phyloP scores from a whole-genome alignment of 2,329 filamentous ascomycete genomes.

The Pyricularia pennisetigena region DNA sequence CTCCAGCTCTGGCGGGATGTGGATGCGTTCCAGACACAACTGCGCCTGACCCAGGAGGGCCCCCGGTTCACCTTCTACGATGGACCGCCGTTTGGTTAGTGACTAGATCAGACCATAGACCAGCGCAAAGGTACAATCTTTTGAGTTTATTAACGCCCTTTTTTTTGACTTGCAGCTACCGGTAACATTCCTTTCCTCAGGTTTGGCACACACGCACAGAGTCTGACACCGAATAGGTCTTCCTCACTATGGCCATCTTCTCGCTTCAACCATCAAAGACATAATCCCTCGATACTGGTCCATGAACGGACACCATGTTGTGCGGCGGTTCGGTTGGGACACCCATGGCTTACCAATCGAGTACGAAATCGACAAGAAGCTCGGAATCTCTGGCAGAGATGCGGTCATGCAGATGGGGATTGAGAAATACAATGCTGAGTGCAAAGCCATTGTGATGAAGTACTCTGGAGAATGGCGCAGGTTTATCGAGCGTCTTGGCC shows the following conservation, averaged over 20 bases:
- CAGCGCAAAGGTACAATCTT: too few relatives aligned
- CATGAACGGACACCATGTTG: conserved; percentile 64
- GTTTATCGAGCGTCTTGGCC: conserved; percentile 54
- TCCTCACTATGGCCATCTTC: conserved; percentile 59
- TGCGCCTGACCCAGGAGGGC: conserved; percentile 72
- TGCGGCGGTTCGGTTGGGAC: conserved; percentile 79
- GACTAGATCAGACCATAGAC: too few relatives aligned
- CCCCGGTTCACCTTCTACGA: conserved; percentile 92
- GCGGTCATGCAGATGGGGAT: conserved; percentile 82
- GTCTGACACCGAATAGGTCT: conserved; percentile 12
- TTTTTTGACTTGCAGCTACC: background rate
- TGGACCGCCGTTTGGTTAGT: conserved; percentile 65
- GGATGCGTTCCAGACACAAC: conserved; percentile 67
- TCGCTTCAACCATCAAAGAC: conserved; percentile 93
- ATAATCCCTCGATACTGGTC: conserved; percentile 95
- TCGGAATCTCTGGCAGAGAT: conserved; percentile 74
- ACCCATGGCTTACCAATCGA: conserved; percentile 90
- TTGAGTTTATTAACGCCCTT: background rate
- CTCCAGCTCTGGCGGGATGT: conserved; percentile 85
- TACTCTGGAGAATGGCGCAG: conserved; percentile 68
- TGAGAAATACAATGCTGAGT: conserved; percentile 86
- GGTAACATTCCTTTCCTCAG: background rate
- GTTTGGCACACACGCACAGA: too few relatives aligned
- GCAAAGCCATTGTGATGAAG: conserved; percentile 86
- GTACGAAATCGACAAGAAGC: conserved; percentile 94